Evolutionary conservation across 2,329 filamentous ascomycete genomes (phyloP).

Genomic region (Exophiala mesophila): DNA sequence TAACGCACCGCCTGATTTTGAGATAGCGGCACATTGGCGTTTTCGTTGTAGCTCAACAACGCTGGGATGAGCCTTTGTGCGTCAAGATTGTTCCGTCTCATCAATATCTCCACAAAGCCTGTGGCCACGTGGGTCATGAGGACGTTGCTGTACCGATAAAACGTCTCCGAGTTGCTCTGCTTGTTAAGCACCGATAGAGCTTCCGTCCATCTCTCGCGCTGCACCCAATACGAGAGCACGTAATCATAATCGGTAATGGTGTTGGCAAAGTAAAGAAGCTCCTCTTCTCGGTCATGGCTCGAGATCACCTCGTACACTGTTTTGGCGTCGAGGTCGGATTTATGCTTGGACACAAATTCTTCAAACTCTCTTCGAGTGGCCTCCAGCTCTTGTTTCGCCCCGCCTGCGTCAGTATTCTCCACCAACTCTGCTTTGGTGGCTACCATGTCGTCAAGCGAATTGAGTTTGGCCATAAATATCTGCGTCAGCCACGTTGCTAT

Average conservation of each 20-base stretch:
- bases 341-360: conserved; percentile 81
- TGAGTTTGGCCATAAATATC: conserved; percentile 95
- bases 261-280: conserved; percentile 85
- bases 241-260: conserved; percentile 89
- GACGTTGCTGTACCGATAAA: conserved; percentile 96
- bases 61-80: conserved; percentile 87
- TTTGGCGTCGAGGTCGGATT: conserved; percentile 79
- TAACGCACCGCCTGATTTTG: conserved; percentile 93
- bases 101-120: conserved; percentile 89
- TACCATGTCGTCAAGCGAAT: conserved; percentile 89
- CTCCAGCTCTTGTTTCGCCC: conserved; percentile 67
- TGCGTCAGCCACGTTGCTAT: conserved; percentile 93
- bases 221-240: conserved; percentile 94
- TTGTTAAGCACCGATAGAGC: conserved; percentile 84
- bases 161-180: conserved; percentile 86
- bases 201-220: conserved; percentile 86
- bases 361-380: conserved; percentile 73
- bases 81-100: conserved; percentile 81
- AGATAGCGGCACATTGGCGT: conserved; percentile 58
- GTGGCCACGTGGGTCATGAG: conserved; percentile 82
- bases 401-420: conserved; percentile 64
- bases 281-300: conserved; percentile 89
- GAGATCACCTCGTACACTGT: conserved; percentile 95
- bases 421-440: conserved; percentile 79
- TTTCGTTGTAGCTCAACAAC: conserved; percentile 84